Conservation (phyloP, 2,329 filamentous ascomycete species). For the Grosmannia penicillata region DNA sequence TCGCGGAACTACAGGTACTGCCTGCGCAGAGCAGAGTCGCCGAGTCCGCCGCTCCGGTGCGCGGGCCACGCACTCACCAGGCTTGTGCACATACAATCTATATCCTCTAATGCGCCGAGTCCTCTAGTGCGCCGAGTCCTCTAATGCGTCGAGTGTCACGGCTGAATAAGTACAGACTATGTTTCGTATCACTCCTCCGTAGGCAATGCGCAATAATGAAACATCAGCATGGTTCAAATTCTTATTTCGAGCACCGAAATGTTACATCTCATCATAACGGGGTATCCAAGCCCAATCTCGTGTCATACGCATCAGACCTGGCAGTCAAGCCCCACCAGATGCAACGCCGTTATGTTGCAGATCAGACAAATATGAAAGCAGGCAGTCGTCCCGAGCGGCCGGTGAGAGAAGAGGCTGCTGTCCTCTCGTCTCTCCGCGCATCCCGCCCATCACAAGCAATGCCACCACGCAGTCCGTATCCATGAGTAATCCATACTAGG, state of each 20-base stretch:
- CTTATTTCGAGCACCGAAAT: neutral
- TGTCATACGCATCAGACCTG: slow-evolving; percentile 1
- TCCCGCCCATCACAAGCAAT: neutral
- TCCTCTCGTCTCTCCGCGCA: neutral
- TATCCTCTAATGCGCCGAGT: too few species aligned
- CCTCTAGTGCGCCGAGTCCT: too few species aligned
- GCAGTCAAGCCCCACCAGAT: neutral
- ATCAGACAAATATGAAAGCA: neutral
- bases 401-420: neutral
- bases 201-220: too few species aligned
- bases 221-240: too few species aligned
- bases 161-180: too few species aligned
- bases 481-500: slow-evolving; percentile 9
- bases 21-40: too few species aligned
- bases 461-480: slow-evolving; percentile 5
- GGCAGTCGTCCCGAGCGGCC: too few species aligned
- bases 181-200: too few species aligned
- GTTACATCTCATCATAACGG: slow-evolving; percentile 1
- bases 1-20: neutral
- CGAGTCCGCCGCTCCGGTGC: too few species aligned
- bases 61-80: too few species aligned
- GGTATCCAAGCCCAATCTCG: neutral
- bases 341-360: slow-evolving; percentile 1
- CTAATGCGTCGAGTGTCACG: too few species aligned
- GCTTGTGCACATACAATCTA: too few species aligned